Evolutionary conservation across 805 yeast species (phyloP), one percentile per base, ranked within the genome.

Genomic region (Wickerhamomyces bovis): DNA sequence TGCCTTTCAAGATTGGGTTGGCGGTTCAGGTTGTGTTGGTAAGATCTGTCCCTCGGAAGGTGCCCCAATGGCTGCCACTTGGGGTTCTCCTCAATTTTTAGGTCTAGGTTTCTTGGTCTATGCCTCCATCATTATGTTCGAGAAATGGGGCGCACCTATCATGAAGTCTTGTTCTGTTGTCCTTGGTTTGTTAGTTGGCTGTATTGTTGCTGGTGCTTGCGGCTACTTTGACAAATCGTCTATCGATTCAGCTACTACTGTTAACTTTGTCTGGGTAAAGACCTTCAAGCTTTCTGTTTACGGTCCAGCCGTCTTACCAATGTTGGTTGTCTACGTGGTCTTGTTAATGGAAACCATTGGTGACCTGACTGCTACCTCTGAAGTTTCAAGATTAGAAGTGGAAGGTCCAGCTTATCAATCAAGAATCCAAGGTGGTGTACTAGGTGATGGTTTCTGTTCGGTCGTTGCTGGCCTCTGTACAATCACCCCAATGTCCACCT

Each of bases 81-180:
- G 92, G 90, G 97, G 97, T 4, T 79, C 90, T 13, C 95, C 96
- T n/a, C 77, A 82, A 61, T 89, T 83, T 61, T 68, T 89, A 54
- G 97, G 97, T 41, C 72, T 89, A 31, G 97, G 97, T 2, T 88
- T 89, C 72, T 68, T 84, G 28, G 96, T 89, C 10, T 87, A 78
- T 59, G 72, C 79, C 25, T 70, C 89, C 6, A 88, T 89, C 58
- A 75, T 89, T 49, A 50, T 87, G 36, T 77, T 84, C 57, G 97
- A 89, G 65, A 80, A 80, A 64, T 89, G 86, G 77, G 97, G 97
- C 35, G 80, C 97, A 12, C 97, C 97, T 46, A 85, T 89, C 58
- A 85, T 89, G 94, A 88, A 85, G 63, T 86, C 96, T 1, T 88
- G 96, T 73, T 90, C 97, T 2, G 96, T 89, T 42, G 85, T 89